Evolutionary conservation across 305 asterid species (phyloP).

Genomic region (Withania somnifera): DNA sequence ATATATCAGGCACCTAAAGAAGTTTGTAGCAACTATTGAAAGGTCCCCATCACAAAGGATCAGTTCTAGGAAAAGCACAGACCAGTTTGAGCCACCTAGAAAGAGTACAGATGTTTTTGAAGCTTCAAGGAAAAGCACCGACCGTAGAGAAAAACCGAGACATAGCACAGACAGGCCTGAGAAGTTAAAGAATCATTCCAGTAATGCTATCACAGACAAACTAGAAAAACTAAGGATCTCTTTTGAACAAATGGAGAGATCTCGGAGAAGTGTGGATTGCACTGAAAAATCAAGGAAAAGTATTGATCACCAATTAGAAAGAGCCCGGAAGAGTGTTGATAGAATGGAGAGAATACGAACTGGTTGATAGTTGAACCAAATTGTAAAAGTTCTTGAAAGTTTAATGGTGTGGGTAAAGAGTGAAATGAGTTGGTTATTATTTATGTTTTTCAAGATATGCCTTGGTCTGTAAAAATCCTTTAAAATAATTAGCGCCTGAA

Average conservation of each 20-base stretch:
- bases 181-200: conserved; percentile 38
- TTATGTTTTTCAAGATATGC: not conserved
- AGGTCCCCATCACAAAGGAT: conserved; percentile 60
- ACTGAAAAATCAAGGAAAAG: conserved; percentile 68
- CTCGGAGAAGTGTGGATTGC: conserved; percentile 83
- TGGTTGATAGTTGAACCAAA: conserved; percentile 21
- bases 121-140: conserved; percentile 72
- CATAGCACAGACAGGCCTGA: conserved; percentile 65
- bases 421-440: not conserved
- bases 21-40: conserved; percentile 76
- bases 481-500: not conserved
- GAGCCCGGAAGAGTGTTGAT: conserved; percentile 83
- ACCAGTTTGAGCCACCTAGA: conserved; percentile 67
- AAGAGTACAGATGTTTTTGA: conserved; percentile 68
- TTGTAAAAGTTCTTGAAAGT: conserved; percentile 28
- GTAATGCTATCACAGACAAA: conserved; percentile 32
- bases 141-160: conserved; percentile 77
- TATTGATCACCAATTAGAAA: conserved; percentile 60
- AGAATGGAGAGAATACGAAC: conserved; percentile 58
- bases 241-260: conserved; percentile 67
- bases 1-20: conserved; percentile 71
- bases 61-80: conserved; percentile 66
- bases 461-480: conserved; percentile 4
- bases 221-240: conserved; percentile 52
- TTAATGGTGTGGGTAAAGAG: conserved; percentile 23